Base-by-base conservation (phyloP, 805 yeast genomes). In the Tetrapisispora fleetii region DNA sequence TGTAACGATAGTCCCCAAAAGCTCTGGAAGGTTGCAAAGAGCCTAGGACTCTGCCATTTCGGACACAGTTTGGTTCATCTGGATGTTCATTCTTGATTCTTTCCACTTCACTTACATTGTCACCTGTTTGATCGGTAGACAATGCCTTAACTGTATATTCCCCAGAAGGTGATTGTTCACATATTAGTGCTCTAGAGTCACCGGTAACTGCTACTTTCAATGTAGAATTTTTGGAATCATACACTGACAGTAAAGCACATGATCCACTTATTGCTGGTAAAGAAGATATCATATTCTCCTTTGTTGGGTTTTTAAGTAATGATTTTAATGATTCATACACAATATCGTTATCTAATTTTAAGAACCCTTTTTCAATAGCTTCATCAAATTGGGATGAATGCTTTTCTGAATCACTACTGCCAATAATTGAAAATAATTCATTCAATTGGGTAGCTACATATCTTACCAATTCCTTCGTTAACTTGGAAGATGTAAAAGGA, bases 241-340 rank as follows among this genome's bases (percentile, higher is more conserved):
- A 93, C 58, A 87, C 82, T 2, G 95, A 80, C 50, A 93, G 72
- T 53, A 93, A 73, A 0, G 95, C 97, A 70, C 99, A 93, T 1
- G 97, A 83, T 0, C 99, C 99, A 2, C 95, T 84, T 39, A 95
- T 74, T 2, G 98, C 99, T 4, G 99, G 96, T 77, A 91, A 80
- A 1, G 89, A 84, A 41, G 74, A 48, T 28, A 87, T 81, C 48
- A 74, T 71, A 45, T 74, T 74, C 52, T 74, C 72, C 58, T 79
- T 78, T 48, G 77, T 73, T 51, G 89, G 87, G 51, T 80, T 76
- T 37, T 76, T 77, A 51, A 93, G 76, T 43, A 93, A 71, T 54
- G 75, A 76, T 48, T 79, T 80, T 47, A 93, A 79, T 40, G 86
- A 79, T 50, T 81, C 79, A 60, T 82, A 76, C 22, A 90, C 93